Base-by-base conservation (phyloP, 202 grass and related monocot species). In the Panicum hallii region DNA sequence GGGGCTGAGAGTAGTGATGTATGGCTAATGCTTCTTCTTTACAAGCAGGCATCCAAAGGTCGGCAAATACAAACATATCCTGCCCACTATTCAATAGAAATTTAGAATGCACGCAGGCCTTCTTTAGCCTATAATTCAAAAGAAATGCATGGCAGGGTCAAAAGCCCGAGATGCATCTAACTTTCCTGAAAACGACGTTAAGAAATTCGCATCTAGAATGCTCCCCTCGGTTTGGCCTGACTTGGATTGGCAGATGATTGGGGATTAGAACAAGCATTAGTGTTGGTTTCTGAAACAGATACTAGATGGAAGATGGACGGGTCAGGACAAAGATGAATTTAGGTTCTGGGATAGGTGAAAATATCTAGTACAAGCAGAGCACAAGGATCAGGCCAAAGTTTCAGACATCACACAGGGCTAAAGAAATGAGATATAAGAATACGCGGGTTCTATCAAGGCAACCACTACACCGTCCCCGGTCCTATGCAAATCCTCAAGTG, bases 41-140 rank as follows among this genome's bases (percentile, higher is more conserved):
- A 70, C 56, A 82, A 23, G 6, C 28, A 54, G 16, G 8, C 54
- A 30, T 70, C 42, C 52, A 62, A 53, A 77, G 85, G 79, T 82
- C 79, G 79, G 79, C 64, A 77, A 77, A 82, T 44, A 87, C 54
- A 87, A 87, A 53, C 63, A 87, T 82, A 87, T 87, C 79, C 20
- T 87, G 71, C 7, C 14, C 49, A 62, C 30, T 65, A 62, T 69
- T 69, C 20, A 62, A 13, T 74, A 23, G 47, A 49, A 68, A 53
- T 34, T 10, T 34, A 52, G 46, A 73, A 50, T 53, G 26, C 70
- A 34, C 6, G 3, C 12, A 67, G 11, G 17, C 38, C 47, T 73
- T 53, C 53, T 86, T 46, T 45, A 72, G 56, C 34, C 26, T 40
- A 8, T 38, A 57, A 26, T 5, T 19, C 1, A 26, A 42, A 61